Conservation (phyloP, 1,139 yeast species). For the Protomyces macrosporus region DNA sequence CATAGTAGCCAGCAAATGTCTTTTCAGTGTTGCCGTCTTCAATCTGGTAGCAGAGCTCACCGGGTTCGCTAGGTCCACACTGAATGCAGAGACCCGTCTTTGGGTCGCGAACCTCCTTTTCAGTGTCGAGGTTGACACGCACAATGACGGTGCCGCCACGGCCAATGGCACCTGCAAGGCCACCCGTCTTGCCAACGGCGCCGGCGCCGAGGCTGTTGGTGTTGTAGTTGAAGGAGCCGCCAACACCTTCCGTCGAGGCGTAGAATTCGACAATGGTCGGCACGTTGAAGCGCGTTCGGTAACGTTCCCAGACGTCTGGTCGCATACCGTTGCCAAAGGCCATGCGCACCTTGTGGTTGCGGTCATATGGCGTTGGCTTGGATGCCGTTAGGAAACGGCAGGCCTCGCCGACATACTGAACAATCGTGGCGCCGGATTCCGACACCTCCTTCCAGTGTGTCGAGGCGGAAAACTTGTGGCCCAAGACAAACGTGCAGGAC, state of each 20-base stretch:
- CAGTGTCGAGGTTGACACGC: conserved; percentile 41
- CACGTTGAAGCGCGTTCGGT: conserved; percentile 71
- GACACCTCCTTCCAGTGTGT: conserved; percentile 89
- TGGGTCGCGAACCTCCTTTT: conserved; percentile 64
- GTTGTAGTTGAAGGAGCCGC: conserved; percentile 81
- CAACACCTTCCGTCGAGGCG: conserved; percentile 90
- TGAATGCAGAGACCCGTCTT: conserved; percentile 57
- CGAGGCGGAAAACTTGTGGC: conserved; percentile 76
- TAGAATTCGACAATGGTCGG: conserved; percentile 82
- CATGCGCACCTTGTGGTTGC: conserved; percentile 55
- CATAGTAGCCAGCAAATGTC: conserved; percentile 81
- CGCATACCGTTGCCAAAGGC: conserved; percentile 94
- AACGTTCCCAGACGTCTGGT: conserved; percentile 82
- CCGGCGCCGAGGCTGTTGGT: conserved; percentile 78
- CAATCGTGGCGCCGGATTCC: conserved; percentile 64
- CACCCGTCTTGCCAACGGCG: conserved; percentile 81
- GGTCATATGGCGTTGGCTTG: conserved; percentile 63
- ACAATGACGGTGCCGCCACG: conserved; percentile 10
- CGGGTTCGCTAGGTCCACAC: conserved; percentile 62
- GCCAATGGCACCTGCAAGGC: conserved; percentile 45
- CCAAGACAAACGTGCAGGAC: conserved; percentile 70
- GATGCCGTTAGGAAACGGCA: conserved; percentile 73
- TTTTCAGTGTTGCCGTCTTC: conserved; percentile 37
- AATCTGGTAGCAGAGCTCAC: conserved; percentile 55
- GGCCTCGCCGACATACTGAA: conserved; percentile 94